Percentiles rank a stretch among this genome's conserved stretches.
phyloP scores from a whole-genome alignment of 2,329 filamentous ascomycete genomes.

The Nannizziopsis arthrosporioides region DNA sequence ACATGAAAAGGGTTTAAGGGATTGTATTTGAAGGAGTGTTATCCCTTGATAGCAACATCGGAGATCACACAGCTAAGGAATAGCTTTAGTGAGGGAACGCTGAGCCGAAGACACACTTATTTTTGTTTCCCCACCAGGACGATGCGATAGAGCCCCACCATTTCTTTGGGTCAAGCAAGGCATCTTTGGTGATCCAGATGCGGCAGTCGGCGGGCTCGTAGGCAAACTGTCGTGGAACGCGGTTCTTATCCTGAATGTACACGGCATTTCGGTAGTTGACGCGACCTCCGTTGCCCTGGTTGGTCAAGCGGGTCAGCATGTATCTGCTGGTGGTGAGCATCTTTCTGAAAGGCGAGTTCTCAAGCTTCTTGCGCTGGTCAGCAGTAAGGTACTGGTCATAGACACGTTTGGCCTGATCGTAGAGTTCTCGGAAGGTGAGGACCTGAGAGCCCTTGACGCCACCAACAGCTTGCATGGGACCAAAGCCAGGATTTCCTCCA shows the following conservation, averaged over 20 bases:
- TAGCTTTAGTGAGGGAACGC: no score
- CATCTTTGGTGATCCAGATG: constrained; percentile 47
- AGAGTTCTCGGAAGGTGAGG: constrained; percentile 20
- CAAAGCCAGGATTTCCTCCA: constrained; percentile 46
- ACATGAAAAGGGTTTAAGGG: no score
- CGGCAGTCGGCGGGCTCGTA: constrained; percentile 51
- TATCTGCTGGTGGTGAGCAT: constrained; percentile 10
- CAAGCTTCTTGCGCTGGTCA: constrained; percentile 7
- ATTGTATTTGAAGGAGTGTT: no score
- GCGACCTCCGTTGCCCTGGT: constrained; percentile 21
- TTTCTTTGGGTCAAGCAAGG: constrained; percentile 41
- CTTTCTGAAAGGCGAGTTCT: constrained; percentile 8
- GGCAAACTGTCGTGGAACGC: constrained; percentile 46
- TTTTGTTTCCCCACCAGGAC: constrained; percentile 32
- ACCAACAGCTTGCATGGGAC: constrained; percentile 51
- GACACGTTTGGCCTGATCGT: constrained; percentile 16
- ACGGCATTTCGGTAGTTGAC: constrained; percentile 39
- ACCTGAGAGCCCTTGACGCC: constrained; percentile 47
- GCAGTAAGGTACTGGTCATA: constrained; percentile 2
- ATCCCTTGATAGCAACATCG: no score
- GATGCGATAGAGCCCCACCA: constrained; percentile 41
- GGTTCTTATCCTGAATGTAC: constrained; percentile 32
- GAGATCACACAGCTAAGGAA: no score
- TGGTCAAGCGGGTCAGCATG: constrained; percentile 8
- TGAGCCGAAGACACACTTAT: background rate